These are phyloP conservation scores for Byssochlamys sp. DNA, from an alignment of 2,329 filamentous ascomycete species.

Conservation along the genomic window DNA sequence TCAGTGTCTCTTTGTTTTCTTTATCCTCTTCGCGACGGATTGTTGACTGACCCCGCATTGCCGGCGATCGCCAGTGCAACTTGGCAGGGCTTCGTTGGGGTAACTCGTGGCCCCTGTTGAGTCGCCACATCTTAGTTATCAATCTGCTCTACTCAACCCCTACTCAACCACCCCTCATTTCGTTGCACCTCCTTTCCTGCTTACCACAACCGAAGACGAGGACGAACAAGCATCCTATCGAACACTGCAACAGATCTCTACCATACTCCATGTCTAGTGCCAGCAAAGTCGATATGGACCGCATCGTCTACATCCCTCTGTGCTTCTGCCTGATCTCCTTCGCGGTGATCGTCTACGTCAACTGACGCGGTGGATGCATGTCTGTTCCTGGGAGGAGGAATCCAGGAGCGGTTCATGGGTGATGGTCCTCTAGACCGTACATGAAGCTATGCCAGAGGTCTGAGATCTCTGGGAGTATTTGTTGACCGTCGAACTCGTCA, in stretches of 20 bases:
- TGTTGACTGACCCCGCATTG: neutral
- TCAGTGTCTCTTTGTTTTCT: neutral
- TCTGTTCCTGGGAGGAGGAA: neutral
- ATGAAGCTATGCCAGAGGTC: neutral
- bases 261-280: neutral
- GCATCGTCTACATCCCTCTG: conserved; percentile 26
- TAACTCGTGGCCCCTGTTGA: neutral
- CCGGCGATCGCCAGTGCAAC: neutral
- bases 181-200: neutral
- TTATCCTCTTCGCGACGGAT: neutral
- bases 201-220: neutral
- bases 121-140: neutral
- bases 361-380: conserved; percentile 10
- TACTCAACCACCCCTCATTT: neutral
- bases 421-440: neutral
- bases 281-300: conserved; percentile 18
- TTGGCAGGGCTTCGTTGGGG: neutral
- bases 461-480: neutral
- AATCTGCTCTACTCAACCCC: neutral
- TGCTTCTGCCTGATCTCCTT: conserved; percentile 30
- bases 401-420: neutral
- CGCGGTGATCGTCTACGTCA: conserved; percentile 27
- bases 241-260: neutral
- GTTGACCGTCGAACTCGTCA: neutral
- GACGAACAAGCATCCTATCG: neutral